Evolutionary conservation across 345 rosid species (phyloP).

Genomic region (Aquilaria malaccensis): DNA sequence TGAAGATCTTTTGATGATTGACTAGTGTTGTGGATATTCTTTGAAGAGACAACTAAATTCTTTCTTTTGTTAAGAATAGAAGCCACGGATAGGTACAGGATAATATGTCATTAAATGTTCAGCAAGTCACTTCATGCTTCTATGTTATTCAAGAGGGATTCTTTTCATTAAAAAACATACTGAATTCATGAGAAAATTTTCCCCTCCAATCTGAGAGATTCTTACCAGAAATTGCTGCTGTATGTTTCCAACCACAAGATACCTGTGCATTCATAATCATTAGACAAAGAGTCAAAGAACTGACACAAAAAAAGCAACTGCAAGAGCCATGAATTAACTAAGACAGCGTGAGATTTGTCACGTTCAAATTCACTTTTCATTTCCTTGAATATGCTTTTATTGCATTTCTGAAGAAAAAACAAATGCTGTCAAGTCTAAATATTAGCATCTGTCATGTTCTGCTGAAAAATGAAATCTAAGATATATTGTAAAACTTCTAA

Average conservation of each 20-base stretch:
- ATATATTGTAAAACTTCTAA: not conserved
- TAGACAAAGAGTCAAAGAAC: not conserved
- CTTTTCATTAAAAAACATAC: too few relatives aligned
- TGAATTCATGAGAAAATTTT: too few relatives aligned
- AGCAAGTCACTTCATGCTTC: too few relatives aligned
- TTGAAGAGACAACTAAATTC: too few relatives aligned
- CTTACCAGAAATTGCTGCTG: constrained; percentile 88
- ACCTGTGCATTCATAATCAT: constrained; percentile 35
- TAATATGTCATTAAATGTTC: too few relatives aligned
- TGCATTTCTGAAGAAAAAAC: not conserved
- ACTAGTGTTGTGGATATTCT: too few relatives aligned
- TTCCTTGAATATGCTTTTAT: not conserved
- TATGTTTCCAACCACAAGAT: constrained; percentile 99
- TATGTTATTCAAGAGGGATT: too few relatives aligned
- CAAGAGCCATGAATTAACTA: not conserved
- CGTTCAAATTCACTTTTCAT: not conserved
- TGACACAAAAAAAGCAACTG: not conserved
- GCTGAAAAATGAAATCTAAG: not conserved
- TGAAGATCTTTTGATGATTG: too few relatives aligned
- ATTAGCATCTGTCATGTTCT: not conserved
- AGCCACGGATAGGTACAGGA: too few relatives aligned
- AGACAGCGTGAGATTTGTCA: not conserved
- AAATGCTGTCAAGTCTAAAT: not conserved
- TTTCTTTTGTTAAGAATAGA: too few relatives aligned
- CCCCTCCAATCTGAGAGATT: not conserved